phyloP scores from a whole-genome alignment of 345 rosid species.

The Populus pruinosa region DNA sequence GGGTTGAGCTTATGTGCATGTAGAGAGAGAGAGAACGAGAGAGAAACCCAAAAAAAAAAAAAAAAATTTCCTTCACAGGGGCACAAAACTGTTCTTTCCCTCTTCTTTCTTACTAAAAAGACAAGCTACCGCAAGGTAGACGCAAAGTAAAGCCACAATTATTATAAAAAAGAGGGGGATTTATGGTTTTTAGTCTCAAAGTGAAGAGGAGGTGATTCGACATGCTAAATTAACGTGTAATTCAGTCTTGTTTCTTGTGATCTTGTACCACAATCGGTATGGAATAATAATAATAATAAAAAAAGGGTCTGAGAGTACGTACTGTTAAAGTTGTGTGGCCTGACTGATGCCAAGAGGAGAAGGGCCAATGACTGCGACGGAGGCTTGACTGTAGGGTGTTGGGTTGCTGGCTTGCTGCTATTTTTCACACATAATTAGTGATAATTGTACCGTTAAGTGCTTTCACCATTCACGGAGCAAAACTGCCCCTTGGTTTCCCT shows the following conservation, averaged over 20 bases:
- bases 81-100: not conserved
- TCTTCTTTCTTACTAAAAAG: no score
- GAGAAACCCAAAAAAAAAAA: no score
- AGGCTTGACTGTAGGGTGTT: slow-evolving; percentile 16
- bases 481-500: slow-evolving; percentile 11
- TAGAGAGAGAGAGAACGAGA: not conserved
- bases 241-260: no score
- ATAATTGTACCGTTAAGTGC: slow-evolving; percentile 14
- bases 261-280: no score
- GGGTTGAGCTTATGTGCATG: not conserved
- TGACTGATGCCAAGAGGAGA: not conserved
- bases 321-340: not conserved
- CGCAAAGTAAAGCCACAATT: not conserved
- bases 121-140: not conserved
- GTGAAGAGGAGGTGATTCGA: not conserved
- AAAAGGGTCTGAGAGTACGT: not conserved
- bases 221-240: not conserved
- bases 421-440: not conserved
- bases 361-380: slow-evolving; percentile 20
- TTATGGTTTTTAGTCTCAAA: no score
- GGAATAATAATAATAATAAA: no score
- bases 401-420: slow-evolving; percentile 5
- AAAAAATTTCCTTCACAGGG: not conserved
- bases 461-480: slow-evolving; percentile 27
- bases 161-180: no score